phyloP scores from a whole-genome alignment of 2,329 filamentous ascomycete species.

The Penicillium sp. region DNA sequence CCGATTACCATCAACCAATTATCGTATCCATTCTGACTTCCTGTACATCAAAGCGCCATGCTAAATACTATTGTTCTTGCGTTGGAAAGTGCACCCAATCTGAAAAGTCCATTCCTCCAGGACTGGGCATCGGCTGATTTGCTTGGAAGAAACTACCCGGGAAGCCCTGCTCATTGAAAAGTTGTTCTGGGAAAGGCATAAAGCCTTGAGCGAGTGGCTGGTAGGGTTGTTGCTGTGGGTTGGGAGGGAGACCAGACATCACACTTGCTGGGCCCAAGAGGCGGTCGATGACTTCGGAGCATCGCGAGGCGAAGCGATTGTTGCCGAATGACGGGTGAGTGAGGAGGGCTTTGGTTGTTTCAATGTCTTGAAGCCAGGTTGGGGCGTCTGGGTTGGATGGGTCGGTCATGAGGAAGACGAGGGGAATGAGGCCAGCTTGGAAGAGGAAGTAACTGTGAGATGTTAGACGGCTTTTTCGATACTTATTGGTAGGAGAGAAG shows the following conservation, averaged over 20 bases:
- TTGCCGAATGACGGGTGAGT: conserved; percentile 39
- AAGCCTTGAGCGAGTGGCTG: conserved; percentile 27
- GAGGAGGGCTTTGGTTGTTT: conserved; percentile 42
- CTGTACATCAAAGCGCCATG: not conserved
- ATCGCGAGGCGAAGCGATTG: conserved; percentile 42
- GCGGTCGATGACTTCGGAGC: conserved; percentile 41
- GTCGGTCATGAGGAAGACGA: conserved; percentile 46
- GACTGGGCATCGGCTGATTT: conserved; percentile 30
- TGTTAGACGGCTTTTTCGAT: not conserved
- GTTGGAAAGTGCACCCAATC: conserved; percentile 42
- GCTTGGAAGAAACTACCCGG: conserved; percentile 36
- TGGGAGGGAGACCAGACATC: conserved; percentile 10
- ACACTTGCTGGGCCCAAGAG: conserved; percentile 31
- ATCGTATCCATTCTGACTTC: conserved; percentile 3
- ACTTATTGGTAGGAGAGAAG: not conserved
- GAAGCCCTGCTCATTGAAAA: conserved; percentile 38
- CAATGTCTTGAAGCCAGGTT: conserved; percentile 42
- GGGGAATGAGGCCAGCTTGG: conserved; percentile 46
- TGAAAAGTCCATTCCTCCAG: conserved; percentile 39
- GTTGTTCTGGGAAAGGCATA: conserved; percentile 40
- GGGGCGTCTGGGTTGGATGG: conserved; percentile 38
- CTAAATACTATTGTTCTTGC: conserved; percentile 18
- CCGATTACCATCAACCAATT: not conserved
- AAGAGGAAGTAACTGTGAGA: conserved; percentile 44
- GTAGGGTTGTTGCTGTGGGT: conserved; percentile 13